Base-by-base conservation (phyloP, 495 filamentous ascomycete genomes). In the Xylaria castorea region DNA sequence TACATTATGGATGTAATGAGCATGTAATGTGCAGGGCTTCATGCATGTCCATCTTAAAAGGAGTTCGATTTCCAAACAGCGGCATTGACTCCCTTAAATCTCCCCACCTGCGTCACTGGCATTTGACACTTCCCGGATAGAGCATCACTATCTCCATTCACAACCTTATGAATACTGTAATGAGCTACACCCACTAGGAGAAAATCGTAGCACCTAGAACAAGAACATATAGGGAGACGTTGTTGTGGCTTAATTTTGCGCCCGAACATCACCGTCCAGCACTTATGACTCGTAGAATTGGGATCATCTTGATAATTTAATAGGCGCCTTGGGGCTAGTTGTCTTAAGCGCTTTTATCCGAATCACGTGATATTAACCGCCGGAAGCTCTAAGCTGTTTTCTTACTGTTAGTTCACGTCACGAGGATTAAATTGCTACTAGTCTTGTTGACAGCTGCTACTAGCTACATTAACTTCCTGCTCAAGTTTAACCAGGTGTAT, bases 81-180 rank as follows among this genome's bases (percentile, higher is more conserved):
- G 46, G 46, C 66, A 68, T 30, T 22, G 42, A 68, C 20, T 68
- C 50, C 66, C 18, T 66, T 20, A 53, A 66, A 66, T 53, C 40
- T 27, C 58, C 44, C 64, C 44, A 14, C 46, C 40, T 67, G 48
- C 64, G 40, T 48, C 44, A 67, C 64, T 51, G 30, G 27, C 53
- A 57, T 57, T 55, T 57, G 18, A 32, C 53, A 57, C 53, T 32
- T 51, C 22, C 22, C 14, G 12, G 11, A 27, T 53, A 27, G 9
- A 53, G 53, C 27, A 32, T 55, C 3, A 11, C 53, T 57, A 30
- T 53, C 50, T 53, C 22, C 7, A 1, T 11, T 32, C 22, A 18
- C 27, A 57, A 30, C 50, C 50, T 53, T 55, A 30, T 30, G n/a
- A 30, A 11, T 12, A 55, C 25, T 25, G 1, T 5, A 55, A 8